phyloP scores from a whole-genome alignment of 2,329 filamentous ascomycete genomes.

The Trichoderma endophyticum region DNA sequence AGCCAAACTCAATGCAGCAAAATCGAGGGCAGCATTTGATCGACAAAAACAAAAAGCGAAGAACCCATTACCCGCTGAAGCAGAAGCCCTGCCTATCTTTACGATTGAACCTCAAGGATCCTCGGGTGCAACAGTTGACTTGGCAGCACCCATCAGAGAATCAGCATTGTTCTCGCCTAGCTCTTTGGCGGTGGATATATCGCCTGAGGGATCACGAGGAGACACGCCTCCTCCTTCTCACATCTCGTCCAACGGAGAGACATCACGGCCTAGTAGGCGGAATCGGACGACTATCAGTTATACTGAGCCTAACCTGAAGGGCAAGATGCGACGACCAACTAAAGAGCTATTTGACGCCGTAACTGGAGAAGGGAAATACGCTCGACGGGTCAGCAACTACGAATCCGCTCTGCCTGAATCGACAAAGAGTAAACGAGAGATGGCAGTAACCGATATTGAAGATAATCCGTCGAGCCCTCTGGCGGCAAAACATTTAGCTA shows the following conservation, averaged over 20 bases:
- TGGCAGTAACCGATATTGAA: slow-evolving; percentile 27
- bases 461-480: slow-evolving; percentile 39
- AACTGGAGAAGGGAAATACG: slow-evolving; percentile 56
- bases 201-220: slow-evolving; percentile 34
- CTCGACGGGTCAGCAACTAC: slow-evolving; percentile 40
- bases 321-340: slow-evolving; percentile 79
- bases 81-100: slow-evolving; percentile 23
- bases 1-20: slow-evolving; percentile 38
- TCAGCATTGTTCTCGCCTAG: slow-evolving; percentile 44
- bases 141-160: slow-evolving; percentile 35
- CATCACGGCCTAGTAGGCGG: slow-evolving; percentile 63
- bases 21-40: slow-evolving; percentile 28
- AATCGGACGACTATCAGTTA: slow-evolving; percentile 71
- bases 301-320: slow-evolving; percentile 74
- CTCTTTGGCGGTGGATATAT: slow-evolving; percentile 46
- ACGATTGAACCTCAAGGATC: slow-evolving; percentile 23
- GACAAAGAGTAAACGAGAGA: slow-evolving; percentile 34
- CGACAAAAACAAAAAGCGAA: slow-evolving; percentile 30
- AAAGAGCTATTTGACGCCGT: slow-evolving; percentile 75
- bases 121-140: slow-evolving; percentile 21
- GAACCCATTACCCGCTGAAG: slow-evolving; percentile 22
- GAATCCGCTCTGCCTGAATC: slow-evolving; percentile 29
- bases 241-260: slow-evolving; percentile 54
- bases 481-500: slow-evolving; percentile 37
- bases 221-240: slow-evolving; percentile 61